These are phyloP conservation scores for Solanum hybrid DNA, from an alignment of 305 asterid genomes.

Conservation along the genomic window DNA sequence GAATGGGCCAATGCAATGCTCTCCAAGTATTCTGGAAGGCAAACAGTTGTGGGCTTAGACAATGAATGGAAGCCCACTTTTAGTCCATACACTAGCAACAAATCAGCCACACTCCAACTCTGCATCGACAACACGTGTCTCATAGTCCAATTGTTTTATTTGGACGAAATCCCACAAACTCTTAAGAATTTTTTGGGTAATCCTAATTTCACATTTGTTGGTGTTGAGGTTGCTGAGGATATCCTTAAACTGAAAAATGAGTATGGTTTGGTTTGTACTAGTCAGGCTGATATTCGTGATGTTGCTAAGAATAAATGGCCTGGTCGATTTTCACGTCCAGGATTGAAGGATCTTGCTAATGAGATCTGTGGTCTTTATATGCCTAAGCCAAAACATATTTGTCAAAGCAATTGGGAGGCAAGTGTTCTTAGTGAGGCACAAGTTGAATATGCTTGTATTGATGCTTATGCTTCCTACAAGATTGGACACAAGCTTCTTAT, in stretches of 20 bases:
- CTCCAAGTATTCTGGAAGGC: background rate
- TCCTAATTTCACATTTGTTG: conserved; percentile 49
- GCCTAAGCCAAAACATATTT: conserved; percentile 33
- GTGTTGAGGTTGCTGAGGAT: conserved; percentile 43
- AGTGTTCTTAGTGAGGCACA: too few relatives aligned
- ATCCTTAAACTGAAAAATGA: conserved; percentile 31
- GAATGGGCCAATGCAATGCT: conserved; percentile 33
- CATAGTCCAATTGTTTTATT: conserved; percentile 53
- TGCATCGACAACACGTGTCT: conserved; percentile 41
- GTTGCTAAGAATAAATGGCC: conserved; percentile 38
- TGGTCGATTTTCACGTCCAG: conserved; percentile 31
- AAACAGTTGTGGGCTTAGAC: background rate
- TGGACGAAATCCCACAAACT: conserved; percentile 30
- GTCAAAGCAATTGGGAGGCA: conserved; percentile 47
- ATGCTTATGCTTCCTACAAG: conserved; percentile 68
- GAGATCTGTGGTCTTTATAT: conserved; percentile 34
- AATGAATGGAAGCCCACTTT: conserved; percentile 30
- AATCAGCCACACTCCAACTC: conserved; percentile 54
- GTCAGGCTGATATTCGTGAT: background rate
- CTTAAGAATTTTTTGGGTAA: conserved; percentile 25
- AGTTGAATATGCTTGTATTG: conserved; percentile 57
- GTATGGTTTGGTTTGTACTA: conserved; percentile 35
- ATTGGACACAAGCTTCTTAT: conserved; percentile 38
- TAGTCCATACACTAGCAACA: conserved; percentile 25
- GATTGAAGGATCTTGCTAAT: conserved; percentile 48